Evolutionary conservation across 1,284 basidiomycete genomes (phyloP), one percentile per base, ranked within the genome.

Genomic region (Ceraceosorus guamensis): DNA sequence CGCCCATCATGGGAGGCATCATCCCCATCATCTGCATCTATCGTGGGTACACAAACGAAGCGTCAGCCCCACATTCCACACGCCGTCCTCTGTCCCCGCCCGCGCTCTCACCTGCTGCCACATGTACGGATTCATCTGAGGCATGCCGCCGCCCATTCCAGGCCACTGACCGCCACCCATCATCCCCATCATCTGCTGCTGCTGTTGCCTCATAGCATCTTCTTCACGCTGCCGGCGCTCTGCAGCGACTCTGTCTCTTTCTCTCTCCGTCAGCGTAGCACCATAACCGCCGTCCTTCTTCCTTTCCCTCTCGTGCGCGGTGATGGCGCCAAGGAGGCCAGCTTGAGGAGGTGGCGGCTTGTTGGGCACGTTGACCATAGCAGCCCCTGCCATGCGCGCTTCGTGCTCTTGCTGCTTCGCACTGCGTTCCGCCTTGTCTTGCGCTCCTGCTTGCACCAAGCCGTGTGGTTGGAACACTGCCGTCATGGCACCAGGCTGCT

Each of bases 281-380:
- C 93, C 93, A 34, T 95, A 84, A 31, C 93, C 93, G 53, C 93
- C 92, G 51, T 93, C 89, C 43, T 89, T 85, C 76, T 93, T 91
- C 62, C 91, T 83, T 60, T 97, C 92, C 55, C 89, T 83, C 78
- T 98, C 91, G 77, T 95, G 91, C 16, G 87, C 89, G 31, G 90
- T 91, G 67, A 98, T 92, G 2, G 92, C 92, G 24, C 93, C 93
- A 48, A 98, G 83, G 39, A 98, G 83, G 41, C 95, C 95, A 37
- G 89, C 90, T 77, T 95, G 90, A 7, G 95, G 93, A 1, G 91
- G 90, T 4, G 90, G 91, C 0, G 92, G 91, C 77, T 95, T 95
- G 73, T 86, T 84, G 4, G 89, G 89, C 18, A 98, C 89, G 73
- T 92, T 92, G 78, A 98, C 86, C 55, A 98, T 82, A 8, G 89